Conservation (phyloP, 192 early-diverging fungal species). For the Coemansia sp. region DNA sequence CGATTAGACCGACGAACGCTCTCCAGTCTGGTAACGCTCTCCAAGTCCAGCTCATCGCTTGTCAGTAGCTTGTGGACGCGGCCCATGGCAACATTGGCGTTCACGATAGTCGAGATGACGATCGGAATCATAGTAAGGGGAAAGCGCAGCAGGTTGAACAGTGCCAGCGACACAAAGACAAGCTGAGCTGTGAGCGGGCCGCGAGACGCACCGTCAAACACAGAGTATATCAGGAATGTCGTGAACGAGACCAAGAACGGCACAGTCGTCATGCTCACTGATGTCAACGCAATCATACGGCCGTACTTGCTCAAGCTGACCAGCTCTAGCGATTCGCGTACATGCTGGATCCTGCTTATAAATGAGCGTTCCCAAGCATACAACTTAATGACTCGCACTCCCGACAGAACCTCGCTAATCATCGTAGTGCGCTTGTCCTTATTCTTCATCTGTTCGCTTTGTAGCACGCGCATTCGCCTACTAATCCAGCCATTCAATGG, state of each 20-base stretch:
- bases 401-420: constrained; percentile 86
- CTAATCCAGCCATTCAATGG: constrained; percentile 75
- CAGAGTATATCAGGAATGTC: constrained; percentile 78
- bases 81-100: constrained; percentile 81
- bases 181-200: constrained; percentile 65
- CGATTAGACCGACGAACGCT: constrained; percentile 1
- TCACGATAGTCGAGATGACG: constrained; percentile 74
- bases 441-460: constrained; percentile 84
- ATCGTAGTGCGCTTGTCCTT: constrained; percentile 75
- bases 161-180: constrained; percentile 85
- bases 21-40: constrained; percentile 60
- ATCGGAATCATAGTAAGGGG: constrained; percentile 84
- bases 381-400: constrained; percentile 93
- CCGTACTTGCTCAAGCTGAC: constrained; percentile 78
- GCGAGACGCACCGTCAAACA: constrained; percentile 59
- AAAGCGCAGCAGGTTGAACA: constrained; percentile 95
- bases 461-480: constrained; percentile 64
- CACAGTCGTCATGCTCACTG: constrained; percentile 83
- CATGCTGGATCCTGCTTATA: constrained; percentile 59
- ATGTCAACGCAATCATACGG: constrained; percentile 65
- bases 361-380: constrained; percentile 95
- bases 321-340: constrained; percentile 81
- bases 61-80: constrained; percentile 80
- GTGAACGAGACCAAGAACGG: constrained; percentile 89
- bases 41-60: constrained; percentile 78